Evolutionary conservation across 805 yeast species (phyloP).

Genomic region (Yamadazyma kitorensis): DNA sequence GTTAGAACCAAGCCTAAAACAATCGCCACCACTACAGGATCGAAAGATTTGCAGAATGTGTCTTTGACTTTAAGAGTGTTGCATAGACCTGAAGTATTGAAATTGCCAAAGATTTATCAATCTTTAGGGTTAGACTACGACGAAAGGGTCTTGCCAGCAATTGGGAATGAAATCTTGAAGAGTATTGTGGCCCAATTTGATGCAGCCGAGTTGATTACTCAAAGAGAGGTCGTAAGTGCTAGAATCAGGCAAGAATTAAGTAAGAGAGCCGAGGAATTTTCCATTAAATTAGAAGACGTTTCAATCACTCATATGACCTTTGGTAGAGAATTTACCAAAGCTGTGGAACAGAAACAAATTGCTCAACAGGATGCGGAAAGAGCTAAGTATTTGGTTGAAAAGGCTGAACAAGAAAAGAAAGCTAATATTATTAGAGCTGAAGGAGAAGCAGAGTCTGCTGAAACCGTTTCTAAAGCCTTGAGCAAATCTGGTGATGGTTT

Average conservation of each 20-base stretch:
- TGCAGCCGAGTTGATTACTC: constrained; percentile 95
- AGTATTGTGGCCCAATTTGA: constrained; percentile 91
- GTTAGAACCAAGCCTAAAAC: constrained; percentile 94
- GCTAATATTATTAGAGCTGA: constrained; percentile 96
- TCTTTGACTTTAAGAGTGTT: constrained; percentile 88
- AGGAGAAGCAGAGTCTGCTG: constrained; percentile 99
- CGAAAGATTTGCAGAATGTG: constrained; percentile 95
- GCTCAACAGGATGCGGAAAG: constrained; percentile 99
- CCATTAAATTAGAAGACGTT: constrained; percentile 91
- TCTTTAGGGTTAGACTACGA: constrained; percentile 91
- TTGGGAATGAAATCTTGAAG: constrained; percentile 88
- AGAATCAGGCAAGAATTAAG: constrained; percentile 84
- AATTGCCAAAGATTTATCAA: constrained; percentile 85
- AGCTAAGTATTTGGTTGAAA: constrained; percentile 88
- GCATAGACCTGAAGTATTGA: constrained; percentile 87
- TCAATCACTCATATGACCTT: constrained; percentile 97
- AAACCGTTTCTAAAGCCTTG: constrained; percentile 86
- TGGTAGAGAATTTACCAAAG: constrained; percentile 94
- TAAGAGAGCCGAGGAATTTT: constrained; percentile 80
- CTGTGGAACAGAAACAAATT: constrained; percentile 97
- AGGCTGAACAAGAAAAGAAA: constrained; percentile 96
- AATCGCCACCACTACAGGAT: constrained; percentile 92
- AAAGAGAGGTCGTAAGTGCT: constrained; percentile 91
- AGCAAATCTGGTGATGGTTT: constrained; percentile 95
- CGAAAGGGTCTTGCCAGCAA: constrained; percentile 88